Conservation (phyloP, 345 rosid species). For the Syzygium grande region DNA sequence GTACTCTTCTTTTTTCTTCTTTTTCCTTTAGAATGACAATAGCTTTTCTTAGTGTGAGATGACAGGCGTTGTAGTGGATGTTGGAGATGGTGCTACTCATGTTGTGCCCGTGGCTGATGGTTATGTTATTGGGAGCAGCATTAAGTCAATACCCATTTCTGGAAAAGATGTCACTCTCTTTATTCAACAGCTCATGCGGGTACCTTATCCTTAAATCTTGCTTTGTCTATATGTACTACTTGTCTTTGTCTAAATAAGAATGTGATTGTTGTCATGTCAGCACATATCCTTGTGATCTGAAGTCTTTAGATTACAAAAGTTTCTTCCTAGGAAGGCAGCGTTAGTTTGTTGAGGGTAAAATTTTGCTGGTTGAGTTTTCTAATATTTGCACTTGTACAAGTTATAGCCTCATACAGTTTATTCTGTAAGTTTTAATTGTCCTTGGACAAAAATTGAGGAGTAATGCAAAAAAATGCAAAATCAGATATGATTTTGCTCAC, state of each 20-base stretch:
- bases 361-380: background rate
- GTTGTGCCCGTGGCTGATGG: conserved; percentile 99
- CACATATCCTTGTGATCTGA: background rate
- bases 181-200: conserved; percentile 98
- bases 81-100: conserved; percentile 95
- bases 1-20: background rate
- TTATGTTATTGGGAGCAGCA: conserved; percentile 94
- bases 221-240: background rate
- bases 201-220: conserved; percentile 12
- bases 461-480: background rate
- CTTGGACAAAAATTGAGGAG: background rate
- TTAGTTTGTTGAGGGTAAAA: background rate
- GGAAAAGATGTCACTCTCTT: conserved; percentile 89
- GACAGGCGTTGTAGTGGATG: conserved; percentile 99
- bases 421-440: background rate
- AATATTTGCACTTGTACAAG: background rate
- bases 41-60: conserved; percentile 81
- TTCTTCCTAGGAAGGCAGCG: background rate
- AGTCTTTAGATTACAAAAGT: background rate
- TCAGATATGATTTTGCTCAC: background rate
- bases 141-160: conserved; percentile 79
- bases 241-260: background rate
- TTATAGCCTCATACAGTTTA: background rate
- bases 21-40: conserved; percentile 30
- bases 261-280: background rate